Base-by-base conservation (phyloP, 805 yeast genomes). In the Saturnispora serradocipensis region DNA sequence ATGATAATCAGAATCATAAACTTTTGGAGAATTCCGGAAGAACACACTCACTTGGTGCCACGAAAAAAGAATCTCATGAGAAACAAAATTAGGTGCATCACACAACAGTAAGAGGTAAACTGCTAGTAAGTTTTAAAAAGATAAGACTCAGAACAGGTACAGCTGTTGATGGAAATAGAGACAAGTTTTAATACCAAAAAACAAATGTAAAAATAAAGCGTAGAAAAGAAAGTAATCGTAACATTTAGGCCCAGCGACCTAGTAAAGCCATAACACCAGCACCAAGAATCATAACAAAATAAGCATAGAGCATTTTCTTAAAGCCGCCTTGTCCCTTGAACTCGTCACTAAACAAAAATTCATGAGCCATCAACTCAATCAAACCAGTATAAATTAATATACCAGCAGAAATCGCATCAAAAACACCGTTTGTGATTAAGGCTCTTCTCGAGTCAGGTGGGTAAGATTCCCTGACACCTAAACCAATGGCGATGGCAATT, bases 361-460 rank as follows among this genome's bases (percentile, higher is more conserved):
- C 95, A 58, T 81, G 83, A 3, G 91, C 93, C 82, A 86, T 77
- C 52, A 86, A 69, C 64, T 86, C 95, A 11, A 86, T 86, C 43
- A 86, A 63, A 52, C 90, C 88, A 24, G 89, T 83, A 67, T 86
- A 87, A 28, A 86, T 70, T 59, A 87, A 71, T 52, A 87, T 82
- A 46, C 96, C 96, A 0, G 91, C 75, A 28, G 91, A 84, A 45
- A 87, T 72, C 1, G 91, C 72, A 62, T 87, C 93, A 58, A 85
- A 81, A 3, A 78, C 73, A 46, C 95, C 95, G 51, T 80, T 83
- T 1, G 86, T 74, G 52, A 84, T 77, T 50, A 82, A 70, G 2
- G 86, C 78, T 1, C 67, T 74, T 61, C 79, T 69, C 13, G 86
- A 76, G 10, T 75, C 78, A 43, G 86, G 81, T 43, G 76, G 73